These are phyloP conservation scores for Cocos nucifera DNA, from an alignment of 176 grass and related monocot species.

Conservation along the genomic window DNA sequence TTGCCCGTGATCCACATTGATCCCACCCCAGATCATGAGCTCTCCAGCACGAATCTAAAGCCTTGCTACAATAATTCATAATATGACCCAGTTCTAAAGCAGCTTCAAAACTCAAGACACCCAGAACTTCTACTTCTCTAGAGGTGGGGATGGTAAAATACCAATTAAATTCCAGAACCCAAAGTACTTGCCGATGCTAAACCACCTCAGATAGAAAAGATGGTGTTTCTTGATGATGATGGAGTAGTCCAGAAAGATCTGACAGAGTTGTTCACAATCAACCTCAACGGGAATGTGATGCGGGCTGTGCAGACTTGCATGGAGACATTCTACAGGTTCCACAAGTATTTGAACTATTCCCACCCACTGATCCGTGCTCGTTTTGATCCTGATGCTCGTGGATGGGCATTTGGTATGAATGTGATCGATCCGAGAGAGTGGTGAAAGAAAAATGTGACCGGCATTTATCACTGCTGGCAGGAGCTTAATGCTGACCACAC, in stretches of 20 bases:
- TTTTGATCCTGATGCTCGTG: slow-evolving; percentile 98
- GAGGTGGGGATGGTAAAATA: slow-evolving; percentile 45
- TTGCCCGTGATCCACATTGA: no score
- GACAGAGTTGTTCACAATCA: slow-evolving; percentile 59
- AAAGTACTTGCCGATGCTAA: slow-evolving; percentile 95
- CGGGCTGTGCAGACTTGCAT: slow-evolving; percentile 95
- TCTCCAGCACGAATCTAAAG: no score
- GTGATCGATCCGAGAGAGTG: slow-evolving; percentile 82
- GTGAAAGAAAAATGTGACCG: slow-evolving; percentile 89
- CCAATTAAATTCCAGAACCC: slow-evolving; percentile 98
- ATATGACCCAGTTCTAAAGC: slow-evolving; percentile 88
- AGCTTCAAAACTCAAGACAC: slow-evolving; percentile 80
- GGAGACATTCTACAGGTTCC: slow-evolving; percentile 98
- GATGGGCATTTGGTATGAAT: slow-evolving; percentile 99
- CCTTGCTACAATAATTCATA: slow-evolving; percentile 88
- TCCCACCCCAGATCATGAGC: no score
- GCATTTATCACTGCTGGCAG: slow-evolving; percentile 99
- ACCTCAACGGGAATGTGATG: slow-evolving; percentile 94
- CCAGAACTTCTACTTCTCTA: slow-evolving; percentile 94
- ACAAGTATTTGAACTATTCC: slow-evolving; percentile 95
- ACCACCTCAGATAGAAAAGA: slow-evolving; percentile 75
- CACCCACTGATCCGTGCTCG: slow-evolving; percentile 85
- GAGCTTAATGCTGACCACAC: slow-evolving; percentile 59
- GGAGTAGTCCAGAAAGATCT: slow-evolving; percentile 84
- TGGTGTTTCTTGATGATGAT: slow-evolving; percentile 97